Base-by-base conservation (phyloP, 768 basidiomycete genomes). In the Floccularia luteovirens region DNA sequence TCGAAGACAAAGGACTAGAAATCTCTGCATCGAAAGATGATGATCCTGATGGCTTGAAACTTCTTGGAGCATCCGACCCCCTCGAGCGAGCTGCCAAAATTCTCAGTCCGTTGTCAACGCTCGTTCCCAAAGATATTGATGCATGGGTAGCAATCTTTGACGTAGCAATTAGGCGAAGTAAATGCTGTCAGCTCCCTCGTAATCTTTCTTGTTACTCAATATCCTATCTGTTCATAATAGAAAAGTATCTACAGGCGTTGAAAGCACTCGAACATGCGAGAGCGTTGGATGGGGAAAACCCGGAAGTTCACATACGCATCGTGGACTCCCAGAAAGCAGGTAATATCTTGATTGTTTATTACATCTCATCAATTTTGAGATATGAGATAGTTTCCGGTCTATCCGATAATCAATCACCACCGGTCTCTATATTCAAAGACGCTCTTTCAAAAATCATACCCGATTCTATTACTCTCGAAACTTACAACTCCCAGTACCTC, bases 141-240 rank as follows among this genome's bases (percentile, higher is more conserved):
- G 76, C 77, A 21, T 93, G 90, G 83, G 58, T 80, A 36, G 69
- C 72, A 1, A 66, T 69, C 4, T 94, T 86, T 53, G 91, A 96
- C 52, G 84, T 97, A 14, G 78, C 84, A 21, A 70, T 87, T 35
- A 75, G 89, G 44, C 74, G 85, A 53, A 79, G 92, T 93, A 53
- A 55, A 80, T 66, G 19, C n/a, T 31, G 28, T 31, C 21, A 17
- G 1, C 23, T 33, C 19, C 24, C 10, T 14, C 19, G 13, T 20
- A 37, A 23, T 20, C 2, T 8, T 13, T 36, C 32, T 13, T n/a
- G 17, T 16, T 39, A 21, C 24, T 27, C n/a, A 11, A 41, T 27
- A 13, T n/a, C 30, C 46, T 6, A 34, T 7, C n/a, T n/a, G n/a
- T n/a, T n/a, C n/a, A 24, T 31, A 36, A 20, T 23, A 92, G 92